Evolutionary conservation across 768 basidiomycete genomes (phyloP), one percentile per base, ranked within the genome.

Genomic region (Mycena epipterygia): DNA sequence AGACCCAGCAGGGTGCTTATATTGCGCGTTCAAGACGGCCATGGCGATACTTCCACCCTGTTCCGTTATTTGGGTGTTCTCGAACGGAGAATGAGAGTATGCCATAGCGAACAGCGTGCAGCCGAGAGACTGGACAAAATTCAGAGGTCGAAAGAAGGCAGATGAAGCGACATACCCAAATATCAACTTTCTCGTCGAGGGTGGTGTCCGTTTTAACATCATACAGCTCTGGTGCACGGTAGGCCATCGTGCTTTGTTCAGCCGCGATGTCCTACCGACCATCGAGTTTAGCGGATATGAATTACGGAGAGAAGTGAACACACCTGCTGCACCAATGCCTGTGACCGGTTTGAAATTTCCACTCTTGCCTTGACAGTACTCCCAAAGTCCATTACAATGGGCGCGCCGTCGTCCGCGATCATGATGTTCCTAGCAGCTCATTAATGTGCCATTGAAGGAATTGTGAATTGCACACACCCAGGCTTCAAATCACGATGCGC

Each of bases 361-460:
- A 99, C 89, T 33, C 97, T 86, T 5, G 98, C 98, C 79, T 93
- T 94, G 76, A 92, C 86, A 2, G 93, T 89, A 72, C 96, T 98
- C 23, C 98, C 98, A 80, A 99, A 96, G 81, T 99, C 98, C 98
- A 99, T 99, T 12, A 99, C 89, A 67, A 99, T 94, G 1, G 98
- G 94, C 12, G 88, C 85, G 2, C 94, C 95, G 62, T 98, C 94
- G 76, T 99, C 97, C 17, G 96, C 89, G 67, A 99, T 89, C 97
- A 99, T 99, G 66, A 99, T 88, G 77, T 99, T 99, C 58, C 96
- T 98, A 67, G 21, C 19, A 33, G 16, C 23, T 21, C 19, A 53
- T 49, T n/a, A 49, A 19, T 74, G 23, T 32, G 44, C 17, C n/a
- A 8, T 27, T 37, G 37, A 32, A 35, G 37, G 49, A 37, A 39